phyloP scores from a whole-genome alignment of 305 asterid genomes.

The Andrographis paniculata region DNA sequence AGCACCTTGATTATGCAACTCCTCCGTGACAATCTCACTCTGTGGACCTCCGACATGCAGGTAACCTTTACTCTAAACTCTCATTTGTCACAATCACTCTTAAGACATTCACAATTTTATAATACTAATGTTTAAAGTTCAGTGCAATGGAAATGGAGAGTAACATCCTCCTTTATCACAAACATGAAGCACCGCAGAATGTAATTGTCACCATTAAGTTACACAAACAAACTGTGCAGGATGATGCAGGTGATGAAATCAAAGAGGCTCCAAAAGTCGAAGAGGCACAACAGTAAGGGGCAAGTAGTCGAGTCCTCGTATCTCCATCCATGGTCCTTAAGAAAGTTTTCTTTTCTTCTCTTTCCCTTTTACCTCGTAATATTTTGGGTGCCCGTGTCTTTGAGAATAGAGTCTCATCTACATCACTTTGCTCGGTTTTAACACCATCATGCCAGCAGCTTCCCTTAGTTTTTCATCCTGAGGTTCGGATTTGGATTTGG shows the following conservation, averaged over 20 bases:
- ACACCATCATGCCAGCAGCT: conserved; percentile 5
- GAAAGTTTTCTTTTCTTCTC: not conserved
- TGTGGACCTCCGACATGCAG: conserved; percentile 81
- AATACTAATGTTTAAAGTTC: no score
- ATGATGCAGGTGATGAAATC: conserved; percentile 31
- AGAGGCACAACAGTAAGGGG: conserved; percentile 11
- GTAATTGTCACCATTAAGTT: not conserved
- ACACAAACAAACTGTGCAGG: conserved; percentile 18
- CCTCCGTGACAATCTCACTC: conserved; percentile 66
- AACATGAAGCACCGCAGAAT: no score
- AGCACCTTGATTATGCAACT: conserved; percentile 79
- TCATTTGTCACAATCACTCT: no score
- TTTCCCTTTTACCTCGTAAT: conserved; percentile 13
- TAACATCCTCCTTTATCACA: no score
- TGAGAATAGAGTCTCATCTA: no score
- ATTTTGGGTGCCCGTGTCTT: no score
- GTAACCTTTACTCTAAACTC: no score
- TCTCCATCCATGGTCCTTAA: not conserved
- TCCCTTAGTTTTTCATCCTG: no score
- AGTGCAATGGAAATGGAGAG: no score
- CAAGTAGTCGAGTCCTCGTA: conserved; percentile 7
- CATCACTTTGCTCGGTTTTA: conserved; percentile 4
- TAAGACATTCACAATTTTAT: no score
- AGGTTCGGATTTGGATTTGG: no score
- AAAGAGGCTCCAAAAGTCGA: conserved; percentile 36